phyloP scores from a whole-genome alignment of 2,329 filamentous ascomycete species.

The Pseudopyrenochaeta lycopersici region DNA sequence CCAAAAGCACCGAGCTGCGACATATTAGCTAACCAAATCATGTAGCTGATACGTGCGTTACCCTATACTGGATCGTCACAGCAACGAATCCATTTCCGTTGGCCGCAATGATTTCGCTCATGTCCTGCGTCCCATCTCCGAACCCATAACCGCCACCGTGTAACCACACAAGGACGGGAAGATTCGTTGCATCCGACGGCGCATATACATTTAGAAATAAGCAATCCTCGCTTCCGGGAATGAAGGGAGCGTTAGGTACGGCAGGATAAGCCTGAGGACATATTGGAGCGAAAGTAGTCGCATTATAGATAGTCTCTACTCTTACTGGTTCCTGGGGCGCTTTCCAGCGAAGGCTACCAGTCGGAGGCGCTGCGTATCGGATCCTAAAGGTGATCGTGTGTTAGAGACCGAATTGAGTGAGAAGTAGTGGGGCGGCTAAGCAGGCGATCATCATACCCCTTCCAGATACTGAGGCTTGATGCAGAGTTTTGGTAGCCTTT shows the following conservation, averaged over 20 bases:
- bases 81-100: slow-evolving; percentile 60
- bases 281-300: slow-evolving; percentile 14
- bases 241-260: slow-evolving; percentile 6
- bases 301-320: slow-evolving; percentile 12
- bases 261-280: slow-evolving; percentile 25
- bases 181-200: slow-evolving; percentile 24
- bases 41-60: too few relatives aligned
- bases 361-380: too few relatives aligned
- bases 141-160: slow-evolving; percentile 48
- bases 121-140: slow-evolving; percentile 50
- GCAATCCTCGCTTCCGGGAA: slow-evolving; percentile 43
- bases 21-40: too few relatives aligned
- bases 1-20: slow-evolving; percentile 55
- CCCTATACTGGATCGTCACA: slow-evolving; percentile 62
- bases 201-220: slow-evolving; percentile 50
- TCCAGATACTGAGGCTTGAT: slow-evolving; percentile 29
- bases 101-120: slow-evolving; percentile 55
- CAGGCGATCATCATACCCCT: slow-evolving; percentile 24
- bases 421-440: neutral
- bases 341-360: slow-evolving; percentile 29
- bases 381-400: slow-evolving; percentile 21
- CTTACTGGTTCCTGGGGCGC: slow-evolving; percentile 19
- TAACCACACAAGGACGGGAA: slow-evolving; percentile 47
- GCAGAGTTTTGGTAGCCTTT: slow-evolving; percentile 21
- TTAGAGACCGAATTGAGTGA: neutral